Conservation (phyloP, 768 basidiomycete species). For the Boletus edulis region DNA sequence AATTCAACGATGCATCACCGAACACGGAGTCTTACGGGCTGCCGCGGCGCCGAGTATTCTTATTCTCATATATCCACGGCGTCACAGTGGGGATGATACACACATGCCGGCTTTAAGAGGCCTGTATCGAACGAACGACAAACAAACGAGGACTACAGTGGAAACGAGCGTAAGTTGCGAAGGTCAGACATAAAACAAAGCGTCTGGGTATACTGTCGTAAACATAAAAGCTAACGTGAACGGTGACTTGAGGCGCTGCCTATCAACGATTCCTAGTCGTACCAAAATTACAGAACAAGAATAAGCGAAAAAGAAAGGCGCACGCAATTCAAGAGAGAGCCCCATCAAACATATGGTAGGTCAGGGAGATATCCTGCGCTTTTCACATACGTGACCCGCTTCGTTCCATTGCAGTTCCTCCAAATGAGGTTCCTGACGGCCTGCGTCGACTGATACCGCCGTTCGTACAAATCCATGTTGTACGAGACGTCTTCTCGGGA, state of each 20-base stretch:
- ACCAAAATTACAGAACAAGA: conserved; percentile 8
- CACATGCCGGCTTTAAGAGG: not conserved
- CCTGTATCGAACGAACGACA: conserved; percentile 20
- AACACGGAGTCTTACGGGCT: not conserved
- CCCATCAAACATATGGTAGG: conserved; percentile 18
- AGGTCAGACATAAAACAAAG: conserved; percentile 10
- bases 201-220: conserved; percentile 20
- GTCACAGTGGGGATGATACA: not conserved
- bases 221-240: conserved; percentile 15
- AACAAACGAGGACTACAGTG: conserved; percentile 5
- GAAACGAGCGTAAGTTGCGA: conserved; percentile 21
- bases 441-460: conserved; percentile 28
- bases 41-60: not conserved
- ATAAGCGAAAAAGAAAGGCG: not conserved
- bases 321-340: not conserved
- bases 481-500: conserved; percentile 31
- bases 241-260: conserved; percentile 18
- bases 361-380: conserved; percentile 29
- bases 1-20: not conserved
- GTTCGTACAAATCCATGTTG: conserved; percentile 33
- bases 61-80: not conserved
- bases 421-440: conserved; percentile 25
- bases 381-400: conserved; percentile 30
- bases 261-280: conserved; percentile 13
- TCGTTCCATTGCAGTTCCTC: conserved; percentile 30